Base-by-base conservation (phyloP, 2,329 filamentous ascomycete species). In the Fonsecaea multimorphosa region DNA sequence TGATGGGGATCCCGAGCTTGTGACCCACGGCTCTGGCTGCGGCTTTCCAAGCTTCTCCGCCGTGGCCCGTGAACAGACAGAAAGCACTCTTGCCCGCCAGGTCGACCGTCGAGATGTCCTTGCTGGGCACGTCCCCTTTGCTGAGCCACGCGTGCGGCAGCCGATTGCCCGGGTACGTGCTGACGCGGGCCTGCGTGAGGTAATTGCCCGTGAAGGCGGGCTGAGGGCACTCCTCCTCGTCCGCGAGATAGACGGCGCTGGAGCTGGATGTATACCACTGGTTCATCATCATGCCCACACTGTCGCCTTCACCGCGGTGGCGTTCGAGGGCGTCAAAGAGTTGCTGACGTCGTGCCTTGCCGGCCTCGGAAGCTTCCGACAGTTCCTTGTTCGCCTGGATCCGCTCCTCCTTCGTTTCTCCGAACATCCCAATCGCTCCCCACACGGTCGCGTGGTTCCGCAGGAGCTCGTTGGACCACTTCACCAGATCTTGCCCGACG, bases 131-230 rank as follows among this genome's bases (percentile, higher is more conserved):
- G 7, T 77, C 70, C n/a, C n/a, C n/a, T 19, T 78, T 79, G 74
- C 86, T 84, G 11, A 89, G 76, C 87, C 87, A 89, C 0, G 80
- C 86, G 73, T 90, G 87, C 8, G 87, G 87, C n/a, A 89, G 74
- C 1, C 87, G 79, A 31, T 78, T 78, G 4, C 87, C 87, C 0
- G 87, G 87, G 70, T 83, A 87, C 3, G 87, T 88, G 52, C 74
- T 81, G 24, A 79, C 77, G 22, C 78, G 74, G 67, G 83, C 77
- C 40, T 81, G 71, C 6, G 81, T 72, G 4, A 83, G 77, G 0
- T 76, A 73, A 67, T 86, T 80, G 11, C 76, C 69, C 27, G 67
- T 31, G 61, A 65, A 65, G 66, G 63, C n/a, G 65, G 62, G 3
- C 62, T 38, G 36, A 2, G 63, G 49, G 0, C 52, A n/a, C n/a